These are phyloP conservation scores for Scutellaria baicalensis DNA, from an alignment of 257 asterid genomes.

Conservation along the genomic window DNA sequence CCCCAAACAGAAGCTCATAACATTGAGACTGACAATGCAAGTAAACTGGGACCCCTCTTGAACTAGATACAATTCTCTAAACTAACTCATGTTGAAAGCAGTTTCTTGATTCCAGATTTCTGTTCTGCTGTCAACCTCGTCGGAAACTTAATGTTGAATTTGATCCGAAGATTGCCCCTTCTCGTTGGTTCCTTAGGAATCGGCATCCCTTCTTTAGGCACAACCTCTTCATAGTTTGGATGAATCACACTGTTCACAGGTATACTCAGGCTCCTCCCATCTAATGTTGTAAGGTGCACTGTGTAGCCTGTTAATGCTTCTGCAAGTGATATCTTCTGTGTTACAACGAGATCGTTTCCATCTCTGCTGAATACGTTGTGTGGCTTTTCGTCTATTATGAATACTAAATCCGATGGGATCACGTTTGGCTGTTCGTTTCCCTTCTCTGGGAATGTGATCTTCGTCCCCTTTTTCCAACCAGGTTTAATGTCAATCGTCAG, in stretches of 20 bases:
- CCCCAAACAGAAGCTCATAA: neutral
- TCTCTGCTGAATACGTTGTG: conserved; percentile 64
- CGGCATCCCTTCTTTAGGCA: conserved; percentile 85
- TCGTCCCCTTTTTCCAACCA: conserved; percentile 94
- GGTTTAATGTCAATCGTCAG: conserved; percentile 72
- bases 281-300: conserved; percentile 54
- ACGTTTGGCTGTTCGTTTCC: conserved; percentile 80
- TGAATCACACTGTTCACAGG: conserved; percentile 51
- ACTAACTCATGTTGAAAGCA: conserved; percentile 36
- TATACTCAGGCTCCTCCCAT: conserved; percentile 60
- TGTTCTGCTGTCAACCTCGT: conserved; percentile 68
- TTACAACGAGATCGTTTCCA: conserved; percentile 61
- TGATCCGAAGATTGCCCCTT: conserved; percentile 72
- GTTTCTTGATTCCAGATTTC: conserved; percentile 71
- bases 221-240: conserved; percentile 75
- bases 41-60: neutral
- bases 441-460: conserved; percentile 91
- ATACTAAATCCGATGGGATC: conserved; percentile 65
- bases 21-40: neutral
- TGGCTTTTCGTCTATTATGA: conserved; percentile 82
- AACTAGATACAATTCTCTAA: neutral
- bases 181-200: conserved; percentile 66
- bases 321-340: conserved; percentile 48
- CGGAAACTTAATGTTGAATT: conserved; percentile 68
- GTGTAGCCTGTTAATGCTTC: conserved; percentile 78